phyloP scores from a whole-genome alignment of 2,329 filamentous ascomycete species.

The Fusarium musae region DNA sequence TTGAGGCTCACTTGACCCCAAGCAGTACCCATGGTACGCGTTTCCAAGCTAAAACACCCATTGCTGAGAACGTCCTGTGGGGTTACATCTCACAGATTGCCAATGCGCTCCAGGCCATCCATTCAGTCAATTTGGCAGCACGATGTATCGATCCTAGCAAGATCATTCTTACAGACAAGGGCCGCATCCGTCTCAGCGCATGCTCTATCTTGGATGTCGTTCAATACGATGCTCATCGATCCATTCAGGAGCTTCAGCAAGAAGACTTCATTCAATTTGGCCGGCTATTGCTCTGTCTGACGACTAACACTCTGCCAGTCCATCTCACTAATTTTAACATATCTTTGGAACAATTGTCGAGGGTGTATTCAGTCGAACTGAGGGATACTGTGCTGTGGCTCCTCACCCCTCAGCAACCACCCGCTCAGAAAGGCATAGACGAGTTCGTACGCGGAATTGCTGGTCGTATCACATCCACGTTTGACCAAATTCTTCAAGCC shows the following conservation, averaged over 20 bases:
- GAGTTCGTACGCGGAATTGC: slow-evolving; percentile 83
- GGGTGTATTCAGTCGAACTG: slow-evolving; percentile 81
- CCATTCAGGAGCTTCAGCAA: slow-evolving; percentile 81
- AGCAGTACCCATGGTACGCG: slow-evolving; percentile 55
- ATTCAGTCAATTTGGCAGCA: slow-evolving; percentile 82
- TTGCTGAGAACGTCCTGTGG: slow-evolving; percentile 85
- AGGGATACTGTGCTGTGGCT: slow-evolving; percentile 86
- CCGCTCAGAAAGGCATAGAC: slow-evolving; percentile 76
- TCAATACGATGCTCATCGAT: slow-evolving; percentile 77
- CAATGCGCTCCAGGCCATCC: slow-evolving; percentile 87
- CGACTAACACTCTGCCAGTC: slow-evolving; percentile 70
- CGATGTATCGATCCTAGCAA: slow-evolving; percentile 89
- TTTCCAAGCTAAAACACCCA: slow-evolving; percentile 57
- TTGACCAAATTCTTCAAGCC: slow-evolving; percentile 83
- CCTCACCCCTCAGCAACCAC: slow-evolving; percentile 70
- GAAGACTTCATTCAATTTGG: slow-evolving; percentile 90
- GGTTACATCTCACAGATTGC: slow-evolving; percentile 92
- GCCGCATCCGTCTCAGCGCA: slow-evolving; percentile 86
- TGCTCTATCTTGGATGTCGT: slow-evolving; percentile 92
- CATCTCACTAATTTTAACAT: slow-evolving; percentile 71
- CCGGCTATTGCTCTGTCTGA: slow-evolving; percentile 83
- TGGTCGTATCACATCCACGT: slow-evolving; percentile 76
- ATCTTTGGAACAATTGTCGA: slow-evolving; percentile 79
- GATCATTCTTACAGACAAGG: slow-evolving; percentile 89
- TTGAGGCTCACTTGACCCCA: slow-evolving; percentile 77